These are phyloP conservation scores for Xylaria sp. DNA, from an alignment of 2,329 filamentous ascomycete species.

Conservation along the genomic window DNA sequence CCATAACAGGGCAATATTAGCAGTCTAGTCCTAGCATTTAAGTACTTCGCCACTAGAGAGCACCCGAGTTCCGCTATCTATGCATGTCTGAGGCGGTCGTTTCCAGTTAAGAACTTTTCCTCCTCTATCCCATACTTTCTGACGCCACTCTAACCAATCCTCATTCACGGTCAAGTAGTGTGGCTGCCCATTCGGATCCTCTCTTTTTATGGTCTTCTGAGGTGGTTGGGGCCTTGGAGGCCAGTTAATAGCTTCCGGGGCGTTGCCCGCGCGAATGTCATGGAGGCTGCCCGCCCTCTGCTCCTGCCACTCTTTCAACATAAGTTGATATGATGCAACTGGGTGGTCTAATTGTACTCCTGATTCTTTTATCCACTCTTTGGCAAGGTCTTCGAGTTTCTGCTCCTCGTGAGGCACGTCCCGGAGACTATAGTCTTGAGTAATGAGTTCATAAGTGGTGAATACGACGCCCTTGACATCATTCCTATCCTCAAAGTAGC, in stretches of 20 bases:
- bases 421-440: slow-evolving; percentile 45
- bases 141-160: slow-evolving; percentile 9
- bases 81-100: slow-evolving; percentile 39
- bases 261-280: slow-evolving; percentile 32
- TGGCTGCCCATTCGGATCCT: background rate
- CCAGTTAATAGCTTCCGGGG: slow-evolving; percentile 45
- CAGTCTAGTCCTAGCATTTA: slow-evolving; percentile 6
- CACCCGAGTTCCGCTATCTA: slow-evolving; percentile 22
- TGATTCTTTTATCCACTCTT: slow-evolving; percentile 50
- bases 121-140: slow-evolving; percentile 22
- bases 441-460: slow-evolving; percentile 53
- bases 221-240: slow-evolving; percentile 36
- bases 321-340: slow-evolving; percentile 39
- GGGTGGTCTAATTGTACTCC: slow-evolving; percentile 50
- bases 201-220: background rate
- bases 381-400: slow-evolving; percentile 34
- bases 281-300: slow-evolving; percentile 22
- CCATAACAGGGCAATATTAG: background rate
- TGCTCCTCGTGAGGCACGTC: slow-evolving; percentile 44
- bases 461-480: slow-evolving; percentile 52
- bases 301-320: slow-evolving; percentile 46
- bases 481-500: slow-evolving; percentile 42
- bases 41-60: slow-evolving; percentile 28
- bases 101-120: slow-evolving; percentile 43
- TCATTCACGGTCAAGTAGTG: background rate